Base-by-base conservation (phyloP, 2,329 filamentous ascomycete species). In the Colletotrichum eremochloae region DNA sequence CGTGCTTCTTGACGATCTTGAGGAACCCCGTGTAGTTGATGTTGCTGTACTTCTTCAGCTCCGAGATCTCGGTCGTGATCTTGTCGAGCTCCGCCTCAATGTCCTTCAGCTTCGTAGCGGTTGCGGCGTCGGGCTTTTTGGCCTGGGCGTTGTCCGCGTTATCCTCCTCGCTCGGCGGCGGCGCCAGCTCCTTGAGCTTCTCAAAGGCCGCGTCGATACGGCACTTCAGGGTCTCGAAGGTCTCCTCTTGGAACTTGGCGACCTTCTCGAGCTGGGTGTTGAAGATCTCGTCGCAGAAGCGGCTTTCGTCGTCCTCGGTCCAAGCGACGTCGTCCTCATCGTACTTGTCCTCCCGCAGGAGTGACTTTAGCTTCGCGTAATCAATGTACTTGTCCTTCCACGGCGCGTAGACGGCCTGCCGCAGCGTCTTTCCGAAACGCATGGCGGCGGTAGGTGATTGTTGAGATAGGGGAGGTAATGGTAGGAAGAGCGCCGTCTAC, bases 1-100 rank as follows among this genome's bases (percentile, higher is more conserved):
- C 96, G 83, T 99, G 96, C 85, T 99, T 99, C 90, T 99, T 99
- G 68, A 95, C 95, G 60, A 97, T 97, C 87, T 99, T 99, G 80
- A 98, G 89, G 83, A 98, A 97, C 60, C 95, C 96, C 7, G 96
- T 97, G 83, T 98, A 99, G 85, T 99, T 99, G 85, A 98, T 92
- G 75, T 92, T 93, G 82, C 94, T 96, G 84, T 96, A 99, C 82
- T 94, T 96, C 84, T 97, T 96, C 76, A 99, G 88, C 85, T 97
- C 94, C 81, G 93, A 96, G 79, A 97, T 92, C 82, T 98, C 94
- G 80, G 94, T 94, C 44, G 94, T 96, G 82, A 98, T 96, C 66
- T 84, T 84, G 81, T 98, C 96, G 68, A 98, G 89, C 84, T 98
- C 94, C 60, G 86, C 82, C 79, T 96, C 88, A 50, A 96, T 91